A percentile compares a stretch with the other conserved stretches of the same genome.
Conservation (phyloP, 1,139 yeast species). For the Sugiyamaella grinbergsii region DNA sequence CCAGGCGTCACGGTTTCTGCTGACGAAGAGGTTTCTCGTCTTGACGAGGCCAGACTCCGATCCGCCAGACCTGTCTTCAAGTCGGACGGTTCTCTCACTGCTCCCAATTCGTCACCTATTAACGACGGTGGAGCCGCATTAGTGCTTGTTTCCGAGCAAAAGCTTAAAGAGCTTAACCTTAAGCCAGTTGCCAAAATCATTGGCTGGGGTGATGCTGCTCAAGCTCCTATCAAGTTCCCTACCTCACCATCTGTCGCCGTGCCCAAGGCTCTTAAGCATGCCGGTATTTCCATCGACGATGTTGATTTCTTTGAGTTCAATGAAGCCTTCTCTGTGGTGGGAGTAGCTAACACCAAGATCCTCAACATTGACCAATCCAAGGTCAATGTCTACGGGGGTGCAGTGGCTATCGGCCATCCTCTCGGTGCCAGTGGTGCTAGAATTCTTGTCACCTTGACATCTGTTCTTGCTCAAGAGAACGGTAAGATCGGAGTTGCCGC, state of each 20-base stretch:
- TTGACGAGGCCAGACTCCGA: constrained; percentile 73
- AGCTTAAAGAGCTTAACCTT: constrained; percentile 79
- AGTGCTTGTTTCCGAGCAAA: constrained; percentile 76
- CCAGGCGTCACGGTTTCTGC: constrained; percentile 70
- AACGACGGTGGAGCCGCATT: constrained; percentile 98
- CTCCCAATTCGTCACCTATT: constrained; percentile 92
- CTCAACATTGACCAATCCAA: constrained; percentile 65
- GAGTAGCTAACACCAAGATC: constrained; percentile 82
- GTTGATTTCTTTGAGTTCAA: constrained; percentile 87
- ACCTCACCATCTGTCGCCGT: constrained; percentile 92
- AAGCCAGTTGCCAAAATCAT: constrained; percentile 84
- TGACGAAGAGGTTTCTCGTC: constrained; percentile 79
- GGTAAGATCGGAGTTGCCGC: constrained; percentile 95
- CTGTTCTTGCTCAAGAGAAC: constrained; percentile 65
- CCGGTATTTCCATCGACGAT: constrained; percentile 61
- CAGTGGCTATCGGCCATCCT: constrained; percentile 97
- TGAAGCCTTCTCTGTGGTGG: constrained; percentile 97
- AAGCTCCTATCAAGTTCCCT: constrained; percentile 89
- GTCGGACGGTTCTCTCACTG: constrained; percentile 85
- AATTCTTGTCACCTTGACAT: constrained; percentile 78
- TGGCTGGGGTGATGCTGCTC: constrained; percentile 99
- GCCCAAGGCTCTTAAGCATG: constrained; percentile 93
- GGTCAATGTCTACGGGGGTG: constrained; percentile 96
- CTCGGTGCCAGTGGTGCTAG: constrained; percentile 98
- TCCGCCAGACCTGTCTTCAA: constrained; percentile 91